Base-by-base conservation (phyloP, 176 grass and related monocot species). In the Juncus effusus region DNA sequence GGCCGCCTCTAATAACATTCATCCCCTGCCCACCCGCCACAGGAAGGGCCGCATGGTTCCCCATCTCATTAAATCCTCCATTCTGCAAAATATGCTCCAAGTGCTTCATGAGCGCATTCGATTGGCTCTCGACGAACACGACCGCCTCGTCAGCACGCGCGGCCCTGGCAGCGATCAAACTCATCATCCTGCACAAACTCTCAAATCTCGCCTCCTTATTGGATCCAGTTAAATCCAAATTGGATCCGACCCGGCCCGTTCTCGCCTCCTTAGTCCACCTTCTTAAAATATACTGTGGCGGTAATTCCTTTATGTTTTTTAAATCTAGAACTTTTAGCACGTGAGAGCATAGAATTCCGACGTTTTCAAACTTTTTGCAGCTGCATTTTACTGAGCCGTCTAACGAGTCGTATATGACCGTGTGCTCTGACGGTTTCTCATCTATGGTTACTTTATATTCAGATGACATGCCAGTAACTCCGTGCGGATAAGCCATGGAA, bases 261-360 rank as follows among this genome's bases (percentile, higher is more conserved):
- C 79, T 76, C 7, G 90, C 86, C 64, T 95, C 86, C 80, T 89
- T 89, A 35, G 74, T 81, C 90, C 90, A 95, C 74, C 90, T 89
- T 66, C 82, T 95, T 68, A 95, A 78, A 75, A 95, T 95, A 51
- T 95, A 95, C 52, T 90, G 86, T 45, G 84, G 78, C 54, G 83
- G 86, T 47, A 95, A 71, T 74, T 90, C 90, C 78, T 95, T 95
- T n/a, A 95, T 84, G 81, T 95, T 95, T 69, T 88, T 90, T 59
- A 95, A 78, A 71, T 95, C 90, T 64, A 95, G 85, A 42, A 87
- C 82, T 63, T 95, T 95, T 41, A 95, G 38, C 73, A 90, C 80
- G 83, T 95, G 90, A 19, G 86, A 69, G 47, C 86, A 95, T 9
- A 86, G 85, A 69, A 90, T 95, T 38, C 90, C 90, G 63, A 82